Base-by-base conservation (phyloP, 23 red algal species). In the Gracilaria vermiculophylla region DNA sequence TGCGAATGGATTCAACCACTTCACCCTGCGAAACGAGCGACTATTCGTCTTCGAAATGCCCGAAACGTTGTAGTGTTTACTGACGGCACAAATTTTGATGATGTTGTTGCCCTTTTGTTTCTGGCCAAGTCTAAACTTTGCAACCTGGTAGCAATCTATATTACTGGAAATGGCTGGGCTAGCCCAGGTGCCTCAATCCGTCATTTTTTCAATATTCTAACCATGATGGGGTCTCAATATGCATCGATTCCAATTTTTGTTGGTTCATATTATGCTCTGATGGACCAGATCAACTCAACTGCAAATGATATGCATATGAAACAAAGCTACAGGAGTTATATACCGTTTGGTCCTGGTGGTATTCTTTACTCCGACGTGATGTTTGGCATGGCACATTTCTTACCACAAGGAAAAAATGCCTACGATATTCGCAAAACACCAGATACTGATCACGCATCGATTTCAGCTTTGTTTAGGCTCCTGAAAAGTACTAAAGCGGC, bases 1-100 rank as follows among this genome's bases (percentile, higher is more conserved):
- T 64, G 58, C 35, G 15, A 32, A 64, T 64, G 58, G 58, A 32
- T 35, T 32, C 58, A 32, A 35, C 58, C 58, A 35, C 58, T 64
- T 2, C 25, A 36, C 16, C 27, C 25, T 32, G 29, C 6, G 58
- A 24, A 64, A 13, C 58, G 58, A 16, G 10, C 58, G 10, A 36
- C 12, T 16, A 64, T 31, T 28, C 58, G 29, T 34, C 58, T 64
- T 64, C 39, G 37, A n/a, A 32, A 76, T 33, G 70, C 70, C 14
- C 42, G 48, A 7, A 76, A 49, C 33, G 27, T 76, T 48, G 70
- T 76, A n/a, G 42, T 76, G 3, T 76, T 76, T 16, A 51, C 70
- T 15, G 70, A 76, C 40, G 70, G 70, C 4, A 47, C 70, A 29
- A 49, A 76, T 53, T 76, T 74, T 53, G 70, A 76, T 17, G 70